phyloP scores from a whole-genome alignment of 257 asterid species.

The Cordia subcordata region DNA sequence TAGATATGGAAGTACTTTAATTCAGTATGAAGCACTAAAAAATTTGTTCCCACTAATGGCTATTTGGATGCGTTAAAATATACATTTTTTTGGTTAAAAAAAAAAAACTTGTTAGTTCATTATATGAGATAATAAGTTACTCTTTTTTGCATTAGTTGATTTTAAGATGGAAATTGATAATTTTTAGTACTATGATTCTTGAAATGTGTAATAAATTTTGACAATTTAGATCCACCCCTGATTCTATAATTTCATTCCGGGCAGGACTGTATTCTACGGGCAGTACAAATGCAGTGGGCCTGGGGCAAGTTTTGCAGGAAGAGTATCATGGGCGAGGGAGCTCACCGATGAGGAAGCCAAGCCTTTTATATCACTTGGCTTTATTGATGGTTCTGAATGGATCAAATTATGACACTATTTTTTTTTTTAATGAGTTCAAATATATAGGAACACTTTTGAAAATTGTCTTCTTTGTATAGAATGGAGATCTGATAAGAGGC shows the following conservation, averaged over 20 bases:
- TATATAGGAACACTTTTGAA: too few relatives aligned
- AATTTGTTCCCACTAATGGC: too few relatives aligned
- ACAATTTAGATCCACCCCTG: neutral
- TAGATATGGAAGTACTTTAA: too few relatives aligned
- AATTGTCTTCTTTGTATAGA: too few relatives aligned
- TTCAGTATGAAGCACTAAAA: too few relatives aligned
- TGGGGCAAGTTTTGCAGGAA: slow-evolving; percentile 88
- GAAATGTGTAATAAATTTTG: neutral
- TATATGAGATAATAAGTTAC: neutral
- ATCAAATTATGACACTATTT: slow-evolving; percentile 32
- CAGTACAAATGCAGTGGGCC: slow-evolving; percentile 88
- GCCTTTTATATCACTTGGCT: slow-evolving; percentile 80
- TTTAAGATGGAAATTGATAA: neutral
- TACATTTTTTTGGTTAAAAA: too few relatives aligned
- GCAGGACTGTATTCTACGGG: slow-evolving; percentile 92
- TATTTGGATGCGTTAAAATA: too few relatives aligned
- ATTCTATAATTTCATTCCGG: neutral
- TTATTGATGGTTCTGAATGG: slow-evolving; percentile 96
- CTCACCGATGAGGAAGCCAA: slow-evolving; percentile 84
- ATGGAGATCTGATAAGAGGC: too few relatives aligned
- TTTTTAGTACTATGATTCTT: neutral
- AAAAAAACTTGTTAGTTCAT: too few relatives aligned
- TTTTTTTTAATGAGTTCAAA: too few relatives aligned
- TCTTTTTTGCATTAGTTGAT: neutral
- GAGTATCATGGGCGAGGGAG: slow-evolving; percentile 94